phyloP scores from a whole-genome alignment of 2,329 filamentous ascomycete genomes.

The Nemania sp. region DNA sequence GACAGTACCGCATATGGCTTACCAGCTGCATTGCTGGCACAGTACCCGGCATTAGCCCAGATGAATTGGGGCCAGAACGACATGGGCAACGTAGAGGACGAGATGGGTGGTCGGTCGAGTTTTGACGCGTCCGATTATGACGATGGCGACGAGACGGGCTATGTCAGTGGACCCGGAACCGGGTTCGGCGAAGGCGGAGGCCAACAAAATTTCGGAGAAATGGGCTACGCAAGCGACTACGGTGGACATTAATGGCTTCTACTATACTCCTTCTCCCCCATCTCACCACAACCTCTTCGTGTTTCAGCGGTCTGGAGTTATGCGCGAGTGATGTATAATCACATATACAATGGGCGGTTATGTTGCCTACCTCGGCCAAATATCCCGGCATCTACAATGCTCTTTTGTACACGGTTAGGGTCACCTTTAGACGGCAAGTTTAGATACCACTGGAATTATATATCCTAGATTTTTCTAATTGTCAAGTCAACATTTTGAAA shows the following conservation, averaged over 20 bases:
- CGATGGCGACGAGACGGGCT: conserved; percentile 71
- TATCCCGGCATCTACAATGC: conserved; percentile 1
- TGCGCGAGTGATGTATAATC: conserved; percentile 6
- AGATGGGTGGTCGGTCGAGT: conserved; percentile 76
- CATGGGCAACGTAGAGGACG: conserved; percentile 74
- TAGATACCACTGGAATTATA: conserved; percentile 40
- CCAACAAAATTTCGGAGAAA: conserved; percentile 57
- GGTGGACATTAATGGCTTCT: conserved; percentile 44
- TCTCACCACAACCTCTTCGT: conserved; percentile 7
- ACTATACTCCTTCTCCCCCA: background rate
- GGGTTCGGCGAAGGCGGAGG: conserved; percentile 61
- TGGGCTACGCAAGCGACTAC: conserved; percentile 58
- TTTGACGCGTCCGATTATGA: conserved; percentile 82
- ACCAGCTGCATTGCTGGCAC: conserved; percentile 84
- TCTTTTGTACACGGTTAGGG: conserved; percentile 10
- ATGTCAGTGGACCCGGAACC: conserved; percentile 65
- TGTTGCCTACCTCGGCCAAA: conserved; percentile 2
- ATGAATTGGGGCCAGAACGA: conserved; percentile 76
- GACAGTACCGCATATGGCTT: conserved; percentile 68
- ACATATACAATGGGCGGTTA: conserved; percentile 1
- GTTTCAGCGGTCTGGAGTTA: conserved; percentile 15
- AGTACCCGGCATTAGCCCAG: conserved; percentile 90
- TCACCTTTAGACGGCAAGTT: conserved; percentile 32
- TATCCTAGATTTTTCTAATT: conserved; percentile 13
- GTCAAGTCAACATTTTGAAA: too few relatives aligned